Percentiles rank a stretch among this genome's conserved stretches.
Conservation (phyloP, 1,284 basidiomycete species). For the Anthracocystis walkeri region DNA sequence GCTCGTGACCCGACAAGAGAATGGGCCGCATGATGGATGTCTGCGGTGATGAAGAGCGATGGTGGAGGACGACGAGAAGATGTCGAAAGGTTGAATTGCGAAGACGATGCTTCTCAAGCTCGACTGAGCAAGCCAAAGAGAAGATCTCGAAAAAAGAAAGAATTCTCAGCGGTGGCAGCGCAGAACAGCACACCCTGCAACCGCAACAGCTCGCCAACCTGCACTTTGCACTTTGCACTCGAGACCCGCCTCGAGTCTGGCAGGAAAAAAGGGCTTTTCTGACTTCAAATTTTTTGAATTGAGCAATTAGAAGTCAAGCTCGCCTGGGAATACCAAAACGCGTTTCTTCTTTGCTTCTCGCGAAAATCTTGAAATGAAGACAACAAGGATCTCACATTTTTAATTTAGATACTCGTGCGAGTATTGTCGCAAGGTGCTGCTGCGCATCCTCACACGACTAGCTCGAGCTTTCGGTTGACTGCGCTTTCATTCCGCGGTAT, state of each 20-base stretch:
- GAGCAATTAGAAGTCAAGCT: background rate
- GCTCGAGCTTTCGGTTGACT: background rate
- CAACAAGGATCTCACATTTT: background rate
- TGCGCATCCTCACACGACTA: conserved; percentile 1
- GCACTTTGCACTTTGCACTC: too few relatives aligned
- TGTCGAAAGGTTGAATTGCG: conserved; percentile 3
- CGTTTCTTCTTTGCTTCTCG: background rate
- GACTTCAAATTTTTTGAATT: conserved; percentile 1
- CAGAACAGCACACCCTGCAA: conserved; percentile 4
- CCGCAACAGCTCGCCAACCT: conserved; percentile 3
- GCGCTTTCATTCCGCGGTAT: background rate
- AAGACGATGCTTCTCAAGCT: conserved; percentile 3
- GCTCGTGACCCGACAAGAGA: conserved; percentile 84
- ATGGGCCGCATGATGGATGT: conserved; percentile 29
- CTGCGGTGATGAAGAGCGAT: conserved; percentile 15
- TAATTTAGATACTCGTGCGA: background rate
- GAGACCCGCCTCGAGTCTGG: conserved; percentile 1
- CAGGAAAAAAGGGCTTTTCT: background rate
- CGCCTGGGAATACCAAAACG: background rate
- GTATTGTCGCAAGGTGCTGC: background rate
- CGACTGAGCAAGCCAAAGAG: conserved; percentile 10
- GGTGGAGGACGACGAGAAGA: conserved; percentile 19
- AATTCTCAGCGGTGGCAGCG: conserved; percentile 11
- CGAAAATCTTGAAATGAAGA: background rate
- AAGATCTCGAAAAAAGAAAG: conserved; percentile 26